Conservation (phyloP, 1,284 basidiomycete species). For the Pterula multifida region DNA sequence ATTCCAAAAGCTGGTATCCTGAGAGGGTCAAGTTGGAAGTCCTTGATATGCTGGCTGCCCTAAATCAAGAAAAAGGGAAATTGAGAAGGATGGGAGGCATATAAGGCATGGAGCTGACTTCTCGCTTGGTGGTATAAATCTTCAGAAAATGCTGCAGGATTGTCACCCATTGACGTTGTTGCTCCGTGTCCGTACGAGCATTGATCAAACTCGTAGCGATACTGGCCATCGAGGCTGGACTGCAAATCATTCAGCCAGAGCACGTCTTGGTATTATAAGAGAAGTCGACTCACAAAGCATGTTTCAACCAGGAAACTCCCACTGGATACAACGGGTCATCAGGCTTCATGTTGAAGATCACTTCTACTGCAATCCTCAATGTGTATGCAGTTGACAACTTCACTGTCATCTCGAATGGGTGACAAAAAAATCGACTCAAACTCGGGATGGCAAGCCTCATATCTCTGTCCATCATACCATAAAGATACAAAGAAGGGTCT, state of each 20-base stretch:
- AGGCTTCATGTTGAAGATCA: conserved; percentile 29
- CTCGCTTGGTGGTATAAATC: conserved; percentile 34
- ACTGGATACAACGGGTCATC: conserved; percentile 23
- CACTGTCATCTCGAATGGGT: conserved; percentile 47
- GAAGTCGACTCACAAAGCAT: conserved; percentile 14
- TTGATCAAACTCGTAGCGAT: conserved; percentile 47
- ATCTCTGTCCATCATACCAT: conserved; percentile 23
- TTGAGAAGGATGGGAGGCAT: not conserved
- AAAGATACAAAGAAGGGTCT: conserved; percentile 38
- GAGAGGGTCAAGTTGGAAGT: conserved; percentile 32
- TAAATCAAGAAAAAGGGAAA: conserved; percentile 12
- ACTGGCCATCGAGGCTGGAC: conserved; percentile 42
- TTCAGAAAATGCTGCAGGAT: conserved; percentile 48
- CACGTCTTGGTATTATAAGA: conserved; percentile 3
- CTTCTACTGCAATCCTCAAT: conserved; percentile 33
- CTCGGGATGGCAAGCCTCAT: conserved; percentile 31
- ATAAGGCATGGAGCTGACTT: no score
- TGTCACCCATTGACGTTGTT: conserved; percentile 57
- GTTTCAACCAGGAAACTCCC: conserved; percentile 25
- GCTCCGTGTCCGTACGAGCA: conserved; percentile 42
- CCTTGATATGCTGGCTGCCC: conserved; percentile 31
- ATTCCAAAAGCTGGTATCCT: conserved; percentile 53
- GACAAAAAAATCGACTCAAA: conserved; percentile 42
- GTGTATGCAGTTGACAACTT: conserved; percentile 45
- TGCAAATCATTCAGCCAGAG: conserved; percentile 16